A percentile compares a stretch with the other conserved stretches of the same genome.
These are phyloP conservation scores for Alternaria alternata DNA, from an alignment of 2,329 filamentous ascomycete genomes.

Conservation along the genomic window DNA sequence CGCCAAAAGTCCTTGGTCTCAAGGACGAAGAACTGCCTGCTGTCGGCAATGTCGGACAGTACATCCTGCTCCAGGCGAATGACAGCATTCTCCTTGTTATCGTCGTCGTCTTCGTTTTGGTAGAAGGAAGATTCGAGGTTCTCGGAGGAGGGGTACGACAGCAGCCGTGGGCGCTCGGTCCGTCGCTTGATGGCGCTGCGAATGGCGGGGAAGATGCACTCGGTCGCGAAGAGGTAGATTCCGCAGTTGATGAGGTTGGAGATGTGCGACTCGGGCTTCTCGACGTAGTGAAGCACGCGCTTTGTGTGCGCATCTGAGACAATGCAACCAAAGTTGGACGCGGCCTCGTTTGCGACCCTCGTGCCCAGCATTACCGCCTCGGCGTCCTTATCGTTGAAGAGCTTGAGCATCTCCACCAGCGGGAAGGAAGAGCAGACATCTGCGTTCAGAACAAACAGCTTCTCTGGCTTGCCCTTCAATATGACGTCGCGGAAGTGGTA, in stretches of 20 bases:
- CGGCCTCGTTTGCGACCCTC: conserved; percentile 86
- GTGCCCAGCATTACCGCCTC: conserved; percentile 97
- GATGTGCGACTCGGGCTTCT: conserved; percentile 98
- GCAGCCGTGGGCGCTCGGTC: conserved; percentile 85
- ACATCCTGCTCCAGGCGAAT: conserved; percentile 98
- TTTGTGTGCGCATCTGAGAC: conserved; percentile 93
- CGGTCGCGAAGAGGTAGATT: conserved; percentile 95
- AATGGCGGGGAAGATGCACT: conserved; percentile 96
- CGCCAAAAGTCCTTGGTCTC: conserved; percentile 99
- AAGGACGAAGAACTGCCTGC: conserved; percentile 96
- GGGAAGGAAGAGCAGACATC: conserved; percentile 99
- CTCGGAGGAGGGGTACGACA: conserved; percentile 96
- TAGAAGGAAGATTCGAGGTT: conserved; percentile 79
- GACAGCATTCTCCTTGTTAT: conserved; percentile 80
- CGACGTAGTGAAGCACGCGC: conserved; percentile 97
- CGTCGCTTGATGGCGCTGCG: conserved; percentile 94
- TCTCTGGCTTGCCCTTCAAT: conserved; percentile 91
- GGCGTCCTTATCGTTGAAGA: conserved; percentile 94
- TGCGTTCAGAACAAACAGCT: conserved; percentile 96
- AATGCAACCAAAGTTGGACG: conserved; percentile 97
- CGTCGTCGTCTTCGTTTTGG: conserved; percentile 72
- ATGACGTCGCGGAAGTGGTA: conserved; percentile 99
- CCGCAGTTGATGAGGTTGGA: conserved; percentile 99
- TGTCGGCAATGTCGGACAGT: conserved; percentile 92
- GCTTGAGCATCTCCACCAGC: conserved; percentile 90